Evolutionary conservation across 2,329 filamentous ascomycete species (phyloP).

Genomic region (Paecilomyces sp.): DNA sequence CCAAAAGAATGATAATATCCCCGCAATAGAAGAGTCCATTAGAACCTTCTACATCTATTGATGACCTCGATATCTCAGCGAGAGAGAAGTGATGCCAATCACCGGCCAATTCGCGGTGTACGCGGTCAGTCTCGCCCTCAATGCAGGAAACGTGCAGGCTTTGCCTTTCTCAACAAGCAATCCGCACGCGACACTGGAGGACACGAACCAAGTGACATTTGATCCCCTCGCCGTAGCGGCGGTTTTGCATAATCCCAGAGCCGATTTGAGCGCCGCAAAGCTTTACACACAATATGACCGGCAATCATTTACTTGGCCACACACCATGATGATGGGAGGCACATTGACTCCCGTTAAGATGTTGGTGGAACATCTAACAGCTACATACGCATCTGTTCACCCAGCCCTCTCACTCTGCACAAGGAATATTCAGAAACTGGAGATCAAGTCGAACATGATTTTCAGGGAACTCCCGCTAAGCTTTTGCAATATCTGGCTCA

Average conservation of each 20-base stretch:
- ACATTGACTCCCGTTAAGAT: conserved; percentile 22
- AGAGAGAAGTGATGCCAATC: background rate
- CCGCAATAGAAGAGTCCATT: too few relatives aligned
- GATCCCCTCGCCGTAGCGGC: conserved; percentile 27
- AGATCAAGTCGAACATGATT: conserved; percentile 22
- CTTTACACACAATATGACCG: conserved; percentile 23
- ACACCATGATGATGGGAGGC: conserved; percentile 25
- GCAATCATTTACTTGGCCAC: conserved; percentile 22
- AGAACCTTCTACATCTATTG: too few relatives aligned
- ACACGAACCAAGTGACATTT: conserved; percentile 17
- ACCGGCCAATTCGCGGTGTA: background rate
- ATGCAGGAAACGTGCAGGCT: conserved; percentile 3
- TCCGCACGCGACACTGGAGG: conserved; percentile 9
- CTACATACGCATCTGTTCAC: conserved; percentile 15
- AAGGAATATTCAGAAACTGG: conserved; percentile 17
- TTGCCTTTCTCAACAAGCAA: conserved; percentile 8
- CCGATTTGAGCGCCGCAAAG: conserved; percentile 19
- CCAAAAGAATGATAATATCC: too few relatives aligned
- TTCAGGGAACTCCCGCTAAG: conserved; percentile 24
- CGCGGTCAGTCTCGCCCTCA: conserved; percentile 1
- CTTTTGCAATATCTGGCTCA: conserved; percentile 21
- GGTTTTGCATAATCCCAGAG: conserved; percentile 23
- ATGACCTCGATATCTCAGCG: background rate
- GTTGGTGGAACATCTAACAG: conserved; percentile 23
- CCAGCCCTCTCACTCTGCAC: conserved; percentile 22